Evolutionary conservation across 352 stramenopile genomes (phyloP), one percentile per base, ranked within the genome.

Genomic region (Pythium phragmitis): DNA sequence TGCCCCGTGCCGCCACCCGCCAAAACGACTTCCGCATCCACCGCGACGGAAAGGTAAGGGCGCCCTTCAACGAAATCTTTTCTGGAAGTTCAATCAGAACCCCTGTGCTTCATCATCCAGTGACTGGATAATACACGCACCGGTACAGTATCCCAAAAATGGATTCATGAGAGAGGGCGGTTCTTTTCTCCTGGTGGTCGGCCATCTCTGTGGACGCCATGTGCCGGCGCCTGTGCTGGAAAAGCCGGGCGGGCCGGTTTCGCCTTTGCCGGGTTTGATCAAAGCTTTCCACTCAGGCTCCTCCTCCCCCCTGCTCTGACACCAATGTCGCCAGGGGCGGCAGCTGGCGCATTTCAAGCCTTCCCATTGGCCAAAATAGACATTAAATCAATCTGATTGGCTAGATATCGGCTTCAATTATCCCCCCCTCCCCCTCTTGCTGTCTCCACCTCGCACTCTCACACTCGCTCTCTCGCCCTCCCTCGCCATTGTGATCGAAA

Each of bases 351-450:
- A 4, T 19, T 49, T 49, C 17, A 42, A n/a, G 42, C 7, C 7
- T 42, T 55, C 4, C 33, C 4, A 66, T 66, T 66, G 59, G 59
- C 14, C 7, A 11, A 66, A 48, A 60, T 12, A 9, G 3, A 42
- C 3, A 21, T 33, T 46, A 7, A 42, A 3, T 19, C 4, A 21
- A 5, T 49, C 12, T 28, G 4, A 62, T 67, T 67, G 60, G 60
- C n/a, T 52, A 23, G 57, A 67, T 57, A 33, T 42, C 34, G 59
- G 59, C 39, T 60, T 60, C 59, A 66, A 66, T 66, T 66, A 60
- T 59, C 60, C 45, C 49, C 50, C 39, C 58, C 47, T 37, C 57
- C 51, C 45, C 43, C 46, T 48, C 28, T 57, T 36, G 26, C 33
- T 63, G 45, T 47, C 50, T 66, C 50, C 50, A 45, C 49, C 59